A percentile compares a stretch with the other conserved stretches of the same genome.
phyloP scores from a whole-genome alignment of 164 flowering plant genomes.

The Stephania yunnanensis region DNA sequence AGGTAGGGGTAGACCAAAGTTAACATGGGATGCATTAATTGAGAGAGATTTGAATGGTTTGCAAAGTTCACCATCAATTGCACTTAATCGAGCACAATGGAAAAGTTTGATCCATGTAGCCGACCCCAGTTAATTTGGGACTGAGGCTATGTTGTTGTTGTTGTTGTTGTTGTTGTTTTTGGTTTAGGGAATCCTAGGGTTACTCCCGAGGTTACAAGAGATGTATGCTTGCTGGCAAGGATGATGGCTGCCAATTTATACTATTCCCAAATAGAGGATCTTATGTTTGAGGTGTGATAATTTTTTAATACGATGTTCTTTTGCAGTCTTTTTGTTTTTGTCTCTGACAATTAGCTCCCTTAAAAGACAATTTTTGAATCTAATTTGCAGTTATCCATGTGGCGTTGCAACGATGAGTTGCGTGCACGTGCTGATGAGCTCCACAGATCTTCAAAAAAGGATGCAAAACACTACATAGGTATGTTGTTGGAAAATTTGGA shows the following conservation, averaged over 20 bases:
- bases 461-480: constrained; percentile 92
- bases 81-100: too few species aligned
- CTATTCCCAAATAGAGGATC: constrained; percentile 81
- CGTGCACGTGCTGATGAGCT: constrained; percentile 74
- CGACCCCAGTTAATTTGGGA: too few species aligned
- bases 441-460: constrained; percentile 62
- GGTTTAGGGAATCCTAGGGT: constrained; percentile 79
- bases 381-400: constrained; percentile 79
- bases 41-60: too few species aligned
- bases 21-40: too few species aligned
- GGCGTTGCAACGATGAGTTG: constrained; percentile 98
- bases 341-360: background rate
- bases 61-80: too few species aligned
- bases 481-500: constrained; percentile 4
- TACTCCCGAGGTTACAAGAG: constrained; percentile 91
- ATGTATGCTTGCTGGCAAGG: constrained; percentile 85
- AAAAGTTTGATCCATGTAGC: too few species aligned
- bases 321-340: background rate
- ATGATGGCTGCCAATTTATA: constrained; percentile 95
- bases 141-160: too few species aligned
- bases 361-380: background rate
- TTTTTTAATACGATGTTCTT: background rate
- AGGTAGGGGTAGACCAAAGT: too few species aligned
- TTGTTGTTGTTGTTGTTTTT: too few species aligned
- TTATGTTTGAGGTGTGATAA: constrained; percentile 71